Evolutionary conservation across 257 asterid genomes (phyloP).

Genomic region (Lycium ferocissimum): DNA sequence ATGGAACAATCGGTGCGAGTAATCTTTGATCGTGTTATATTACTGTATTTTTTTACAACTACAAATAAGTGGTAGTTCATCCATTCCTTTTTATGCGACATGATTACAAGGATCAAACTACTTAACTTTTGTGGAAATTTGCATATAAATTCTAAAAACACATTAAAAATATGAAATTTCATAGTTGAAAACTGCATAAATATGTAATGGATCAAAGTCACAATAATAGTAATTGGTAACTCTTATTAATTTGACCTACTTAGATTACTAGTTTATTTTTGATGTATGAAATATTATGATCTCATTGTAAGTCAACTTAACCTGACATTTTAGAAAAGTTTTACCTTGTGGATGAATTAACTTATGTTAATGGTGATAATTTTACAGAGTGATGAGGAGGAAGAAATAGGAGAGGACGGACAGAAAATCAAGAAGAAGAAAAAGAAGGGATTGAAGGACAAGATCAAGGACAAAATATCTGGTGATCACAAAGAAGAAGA

Average conservation of each 20-base stretch:
- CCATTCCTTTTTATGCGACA: not conserved
- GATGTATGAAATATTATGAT: no score
- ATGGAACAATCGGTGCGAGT: not conserved
- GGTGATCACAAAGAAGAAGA: constrained; percentile 56
- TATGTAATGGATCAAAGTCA: no score
- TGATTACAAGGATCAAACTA: not conserved
- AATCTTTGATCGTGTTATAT: not conserved
- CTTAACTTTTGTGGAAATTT: no score
- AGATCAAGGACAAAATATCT: constrained; percentile 56
- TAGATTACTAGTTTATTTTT: no score
- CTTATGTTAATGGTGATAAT: not conserved
- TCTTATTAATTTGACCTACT: no score
- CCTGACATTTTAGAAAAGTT: not conserved
- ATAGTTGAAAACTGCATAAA: no score
- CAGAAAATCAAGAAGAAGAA: constrained; percentile 71
- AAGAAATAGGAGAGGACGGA: constrained; percentile 46
- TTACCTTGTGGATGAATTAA: not conserved
- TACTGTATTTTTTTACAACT: not conserved
- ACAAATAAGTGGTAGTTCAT: not conserved
- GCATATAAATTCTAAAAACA: no score
- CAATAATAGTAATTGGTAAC: not conserved
- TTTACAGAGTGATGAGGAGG: constrained; percentile 83
- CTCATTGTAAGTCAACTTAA: not conserved
- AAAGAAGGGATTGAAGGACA: constrained; percentile 75
- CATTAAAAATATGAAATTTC: no score